Evolutionary conservation across 257 asterid species (phyloP), one percentile per base, ranked within the genome.

Genomic region (Solanum arcanum): DNA sequence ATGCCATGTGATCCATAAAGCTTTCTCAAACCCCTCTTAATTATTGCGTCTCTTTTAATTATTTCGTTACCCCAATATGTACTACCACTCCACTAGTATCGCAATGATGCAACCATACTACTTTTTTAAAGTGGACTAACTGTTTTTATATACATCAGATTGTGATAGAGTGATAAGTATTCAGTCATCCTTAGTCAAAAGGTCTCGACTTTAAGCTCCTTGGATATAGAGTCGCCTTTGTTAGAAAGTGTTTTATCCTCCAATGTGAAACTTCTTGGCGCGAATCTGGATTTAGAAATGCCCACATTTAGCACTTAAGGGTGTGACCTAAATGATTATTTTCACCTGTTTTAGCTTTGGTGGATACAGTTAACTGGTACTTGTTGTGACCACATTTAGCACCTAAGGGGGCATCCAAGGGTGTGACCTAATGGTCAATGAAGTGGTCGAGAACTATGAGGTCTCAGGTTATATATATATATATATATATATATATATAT

Each of bases 181-280:
- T 37, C 0, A 37, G 6, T 37, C 2, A 37, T 35, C 1, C 0
- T 37, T 37, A 37, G 7, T 37, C 0, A 37, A 6, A 1, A 37
- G 39, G 39, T 37, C 1, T 37, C 7, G 7, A 37, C 1, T 37
- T 33, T 5, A 33, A 33, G 5, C 7, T 0, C 1, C 7, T 37
- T 37, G 6, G 7, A 37, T 37, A 37, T 7, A 6, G 1, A 35
- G 1, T 35, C 39, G 39, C 0, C 7, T 35, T 35, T 35, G 7
- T 35, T 35, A 35, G 39, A 7, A 6, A 35, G 39, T 6, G 7
- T 0, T 35, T 35, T 35, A 35, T 35, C 7, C 7, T 33, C 1
- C 7, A 5, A 5, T 35, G 39, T 35, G 39, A 0, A 6, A 35
- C 1, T 35, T 37, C 1, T 6, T 0, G 39, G 7, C 7, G 7